Evolutionary conservation across 2,329 filamentous ascomycete genomes (phyloP), one percentile per base, ranked within the genome.

Genomic region (Xylariaceae sp.): DNA sequence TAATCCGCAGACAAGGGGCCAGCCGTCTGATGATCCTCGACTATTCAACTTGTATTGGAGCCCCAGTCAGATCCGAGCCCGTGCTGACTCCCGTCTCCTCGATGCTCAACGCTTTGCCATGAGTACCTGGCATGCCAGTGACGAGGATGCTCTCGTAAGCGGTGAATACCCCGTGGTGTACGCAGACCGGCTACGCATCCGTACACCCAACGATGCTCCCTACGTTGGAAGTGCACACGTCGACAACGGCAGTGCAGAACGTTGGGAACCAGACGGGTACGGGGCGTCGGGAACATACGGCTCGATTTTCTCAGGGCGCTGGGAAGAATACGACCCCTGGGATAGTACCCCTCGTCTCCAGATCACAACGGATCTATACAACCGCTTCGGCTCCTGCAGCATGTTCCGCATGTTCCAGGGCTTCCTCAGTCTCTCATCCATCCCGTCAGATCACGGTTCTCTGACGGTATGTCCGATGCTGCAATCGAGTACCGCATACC

Each of bases 341-440:
- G 90, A 96, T 67, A 85, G 85, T 0, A 84, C 82, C 62, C 82
- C 84, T 5, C 82, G 92, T 1, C 77, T 94, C 0, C 75, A 77
- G 0, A 89, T 88, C 2, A 81, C 84, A 1, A 85, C 84, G 56
- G 89, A 96, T 72, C 73, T 92, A n/a, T 93, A 96, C 72, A 82
- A 90, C 56, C 89, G 91, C 1, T 82, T 90, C 0, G 91, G 92
- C 0, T 85, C 88, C 0, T 96, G 91, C 74, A 88, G 82, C 59
- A 90, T 91, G 78, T 92, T 96, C 74, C 82, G 92, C 23, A 88
- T 91, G 81, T 93, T 90, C 73, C 92, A 96, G 74, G 92, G 90
- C n/a, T 96, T 92, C 91, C 75, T 96, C 56, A 82, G 82, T 57
- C 86, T 96, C 78, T 90, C 87, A 53, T 75, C 78, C n/a, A 87